A percentile compares a stretch with the other conserved stretches of the same genome.
phyloP scores from a whole-genome alignment of 768 basidiomycete species.

The Glaciozyma martinii region DNA sequence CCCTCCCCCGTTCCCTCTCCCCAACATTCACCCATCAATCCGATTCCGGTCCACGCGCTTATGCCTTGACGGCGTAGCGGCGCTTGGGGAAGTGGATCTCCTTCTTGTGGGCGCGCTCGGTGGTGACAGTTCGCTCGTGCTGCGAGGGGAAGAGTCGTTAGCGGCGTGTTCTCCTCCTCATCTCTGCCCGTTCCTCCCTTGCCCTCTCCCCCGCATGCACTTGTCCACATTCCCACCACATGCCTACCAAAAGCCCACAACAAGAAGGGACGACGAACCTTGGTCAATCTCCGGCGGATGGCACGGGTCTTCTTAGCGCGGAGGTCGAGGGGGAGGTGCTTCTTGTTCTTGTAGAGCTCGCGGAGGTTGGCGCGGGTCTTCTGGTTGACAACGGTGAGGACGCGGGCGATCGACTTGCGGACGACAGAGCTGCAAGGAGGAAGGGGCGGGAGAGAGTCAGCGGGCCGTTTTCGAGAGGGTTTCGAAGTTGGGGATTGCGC shows the following conservation, averaged over 20 bases:
- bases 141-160: conserved; percentile 41
- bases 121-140: conserved; percentile 73
- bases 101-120: conserved; percentile 55
- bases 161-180: no score
- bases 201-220: no score
- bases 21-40: no score
- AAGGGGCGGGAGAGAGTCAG: conserved; percentile 3
- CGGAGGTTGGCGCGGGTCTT: conserved; percentile 94
- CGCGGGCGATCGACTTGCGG: conserved; percentile 97
- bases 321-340: conserved; percentile 92
- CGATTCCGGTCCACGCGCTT: not conserved
- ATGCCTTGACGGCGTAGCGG: conserved; percentile 47
- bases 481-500: no score
- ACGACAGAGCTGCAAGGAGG: conserved; percentile 63
- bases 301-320: conserved; percentile 97
- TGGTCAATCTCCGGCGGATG: conserved; percentile 87
- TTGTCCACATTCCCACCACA: no score
- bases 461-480: no score
- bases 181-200: no score
- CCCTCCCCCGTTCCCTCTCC: no score
- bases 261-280: conserved; percentile 44
- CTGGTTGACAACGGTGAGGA: conserved; percentile 96
- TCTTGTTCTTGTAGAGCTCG: conserved; percentile 96
- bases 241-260: no score
- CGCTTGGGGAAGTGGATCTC: conserved; percentile 36